phyloP scores from a whole-genome alignment of 805 yeast genomes.

The Yarrowia hollandica region DNA sequence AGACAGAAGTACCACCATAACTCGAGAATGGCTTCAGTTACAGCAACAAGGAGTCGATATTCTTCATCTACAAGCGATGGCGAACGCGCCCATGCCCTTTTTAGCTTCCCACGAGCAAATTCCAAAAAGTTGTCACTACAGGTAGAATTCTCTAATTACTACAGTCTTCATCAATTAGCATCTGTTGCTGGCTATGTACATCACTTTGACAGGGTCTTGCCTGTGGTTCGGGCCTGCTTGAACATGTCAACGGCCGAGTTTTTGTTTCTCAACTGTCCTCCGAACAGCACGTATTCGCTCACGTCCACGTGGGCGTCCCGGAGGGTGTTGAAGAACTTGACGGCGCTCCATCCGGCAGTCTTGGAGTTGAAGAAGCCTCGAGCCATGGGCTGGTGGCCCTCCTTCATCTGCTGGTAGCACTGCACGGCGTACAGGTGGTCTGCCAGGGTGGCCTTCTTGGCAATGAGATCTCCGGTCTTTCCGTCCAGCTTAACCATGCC shows the following conservation, averaged over 20 bases:
- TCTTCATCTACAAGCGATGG: too few relatives aligned
- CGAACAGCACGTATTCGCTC: constrained; percentile 13
- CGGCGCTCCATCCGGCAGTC: constrained; percentile 12
- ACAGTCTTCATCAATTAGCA: too few relatives aligned
- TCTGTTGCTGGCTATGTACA: background rate
- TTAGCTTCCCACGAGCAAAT: too few relatives aligned
- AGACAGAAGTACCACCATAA: too few relatives aligned
- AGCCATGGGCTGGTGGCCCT: constrained; percentile 19
- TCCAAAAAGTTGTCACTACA: too few relatives aligned
- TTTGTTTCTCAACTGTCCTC: constrained; percentile 5
- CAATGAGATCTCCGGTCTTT: background rate
- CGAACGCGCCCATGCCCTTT: too few relatives aligned
- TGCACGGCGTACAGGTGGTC: constrained; percentile 24
- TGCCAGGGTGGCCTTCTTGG: constrained; percentile 21
- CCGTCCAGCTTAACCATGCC: constrained; percentile 4
- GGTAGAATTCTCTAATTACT: background rate
- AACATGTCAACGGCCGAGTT: background rate
- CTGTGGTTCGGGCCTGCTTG: constrained; percentile 1
- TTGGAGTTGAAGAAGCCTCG: constrained; percentile 18
- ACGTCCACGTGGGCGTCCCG: constrained; percentile 17
- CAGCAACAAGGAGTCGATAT: too few relatives aligned
- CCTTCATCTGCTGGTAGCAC: constrained; percentile 22
- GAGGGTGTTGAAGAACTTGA: constrained; percentile 1
- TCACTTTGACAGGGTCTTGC: background rate
- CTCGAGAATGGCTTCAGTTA: too few relatives aligned